These are phyloP conservation scores for Hirsutella minnesotensis DNA, from an alignment of 2,329 filamentous ascomycete genomes.

Conservation along the genomic window DNA sequence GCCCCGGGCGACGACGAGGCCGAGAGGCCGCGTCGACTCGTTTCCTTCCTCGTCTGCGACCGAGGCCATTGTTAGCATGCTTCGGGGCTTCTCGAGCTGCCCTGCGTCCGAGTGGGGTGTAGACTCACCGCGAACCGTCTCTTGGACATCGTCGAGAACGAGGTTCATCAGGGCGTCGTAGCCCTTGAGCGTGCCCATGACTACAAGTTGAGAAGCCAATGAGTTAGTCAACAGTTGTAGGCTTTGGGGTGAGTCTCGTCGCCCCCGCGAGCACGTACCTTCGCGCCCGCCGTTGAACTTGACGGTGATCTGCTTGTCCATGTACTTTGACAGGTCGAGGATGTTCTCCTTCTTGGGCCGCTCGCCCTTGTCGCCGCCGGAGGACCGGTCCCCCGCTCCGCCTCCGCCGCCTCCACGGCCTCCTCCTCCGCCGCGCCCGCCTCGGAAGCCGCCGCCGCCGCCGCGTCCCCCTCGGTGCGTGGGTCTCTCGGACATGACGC, in stretches of 20 bases:
- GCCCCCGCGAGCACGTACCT: too few species aligned
- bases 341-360: conserved; percentile 98
- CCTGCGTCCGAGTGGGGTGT: not conserved
- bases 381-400: conserved; percentile 22
- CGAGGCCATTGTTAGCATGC: not conserved
- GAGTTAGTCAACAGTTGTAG: too few species aligned
- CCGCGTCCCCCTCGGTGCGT: conserved; percentile 31
- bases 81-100: not conserved
- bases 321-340: conserved; percentile 86
- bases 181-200: conserved; percentile 68
- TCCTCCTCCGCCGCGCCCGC: conserved; percentile 35
- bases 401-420: conserved; percentile 33
- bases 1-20: conserved; percentile 80
- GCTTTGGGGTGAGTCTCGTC: too few species aligned
- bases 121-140: conserved; percentile 67
- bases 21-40: conserved; percentile 66
- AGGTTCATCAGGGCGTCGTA: conserved; percentile 98
- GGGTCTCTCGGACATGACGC: conserved; percentile 37
- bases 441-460: conserved; percentile 26
- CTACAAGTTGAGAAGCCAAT: not conserved
- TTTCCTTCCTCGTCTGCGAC: conserved; percentile 80
- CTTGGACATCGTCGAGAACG: conserved; percentile 87
- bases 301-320: conserved; percentile 90
- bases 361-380: conserved; percentile 40
- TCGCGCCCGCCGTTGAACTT: conserved; percentile 95